Evolutionary conservation across 2,329 filamentous ascomycete genomes (phyloP).

Genomic region (Domatiomyces catenatus): DNA sequence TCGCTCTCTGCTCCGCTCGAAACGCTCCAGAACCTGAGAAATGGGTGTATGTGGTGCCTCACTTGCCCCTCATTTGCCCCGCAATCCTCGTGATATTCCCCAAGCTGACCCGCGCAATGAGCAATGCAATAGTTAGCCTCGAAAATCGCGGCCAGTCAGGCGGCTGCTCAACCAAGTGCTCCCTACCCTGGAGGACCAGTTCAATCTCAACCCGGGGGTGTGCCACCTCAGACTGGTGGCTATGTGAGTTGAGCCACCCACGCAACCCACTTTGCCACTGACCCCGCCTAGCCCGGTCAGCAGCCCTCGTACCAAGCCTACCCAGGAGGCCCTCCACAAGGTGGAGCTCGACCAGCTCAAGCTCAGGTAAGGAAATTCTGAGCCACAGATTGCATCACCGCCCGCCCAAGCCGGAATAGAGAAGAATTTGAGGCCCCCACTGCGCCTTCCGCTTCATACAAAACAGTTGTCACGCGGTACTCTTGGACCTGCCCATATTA

Average conservation of each 20-base stretch:
- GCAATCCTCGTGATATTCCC: neutral
- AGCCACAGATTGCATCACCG: neutral
- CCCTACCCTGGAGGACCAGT: slow-evolving; percentile 19
- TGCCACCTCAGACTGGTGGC: slow-evolving; percentile 22
- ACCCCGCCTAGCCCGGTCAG: slow-evolving; percentile 17
- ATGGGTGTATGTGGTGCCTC: neutral
- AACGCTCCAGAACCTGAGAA: neutral
- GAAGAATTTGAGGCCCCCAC: neutral
- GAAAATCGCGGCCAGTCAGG: slow-evolving; percentile 25
- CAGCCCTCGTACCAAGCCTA: slow-evolving; percentile 43
- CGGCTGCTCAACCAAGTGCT: too few species aligned
- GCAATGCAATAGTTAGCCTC: slow-evolving; percentile 19
- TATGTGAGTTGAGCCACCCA: slow-evolving; percentile 35
- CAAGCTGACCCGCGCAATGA: neutral
- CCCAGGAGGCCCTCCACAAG: slow-evolving; percentile 26
- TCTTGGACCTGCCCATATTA: slow-evolving; percentile 2
- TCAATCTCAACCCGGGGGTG: slow-evolving; percentile 16
- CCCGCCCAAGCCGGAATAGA: too few species aligned
- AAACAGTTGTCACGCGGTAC: neutral
- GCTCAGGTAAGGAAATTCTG: slow-evolving; percentile 12
- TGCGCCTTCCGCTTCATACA: neutral
- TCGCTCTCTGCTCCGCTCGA: neutral
- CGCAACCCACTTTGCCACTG: slow-evolving; percentile 3
- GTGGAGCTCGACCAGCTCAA: slow-evolving; percentile 15
- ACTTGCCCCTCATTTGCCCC: slow-evolving; percentile 1